A percentile compares a stretch with the other conserved stretches of the same genome.
Conservation (phyloP, 2,329 filamentous ascomycete genomes). For the Coniella vitis region DNA sequence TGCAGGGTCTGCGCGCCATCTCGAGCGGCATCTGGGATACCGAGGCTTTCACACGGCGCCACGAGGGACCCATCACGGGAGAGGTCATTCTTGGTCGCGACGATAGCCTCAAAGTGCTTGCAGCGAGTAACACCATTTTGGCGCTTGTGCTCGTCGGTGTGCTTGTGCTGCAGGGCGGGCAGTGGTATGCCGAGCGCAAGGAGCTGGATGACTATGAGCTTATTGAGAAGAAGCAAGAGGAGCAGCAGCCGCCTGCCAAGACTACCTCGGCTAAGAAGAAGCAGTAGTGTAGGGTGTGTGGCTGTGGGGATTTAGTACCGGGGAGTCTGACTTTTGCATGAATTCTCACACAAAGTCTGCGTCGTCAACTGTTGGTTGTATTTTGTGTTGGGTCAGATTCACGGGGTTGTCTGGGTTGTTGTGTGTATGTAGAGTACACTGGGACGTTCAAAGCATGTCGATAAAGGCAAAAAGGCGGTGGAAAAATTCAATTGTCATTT, state of each 20-base stretch:
- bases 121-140: slow-evolving; percentile 92
- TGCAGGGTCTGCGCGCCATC: slow-evolving; percentile 85
- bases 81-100: slow-evolving; percentile 72
- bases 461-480: too few species aligned
- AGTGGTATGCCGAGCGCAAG: slow-evolving; percentile 98
- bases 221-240: slow-evolving; percentile 40
- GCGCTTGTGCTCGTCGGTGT: slow-evolving; percentile 89
- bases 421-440: too few species aligned
- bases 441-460: too few species aligned
- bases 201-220: slow-evolving; percentile 72
- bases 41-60: slow-evolving; percentile 32
- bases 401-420: too few species aligned
- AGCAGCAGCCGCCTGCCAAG: not conserved
- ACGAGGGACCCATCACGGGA: slow-evolving; percentile 39
- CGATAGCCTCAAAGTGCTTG: slow-evolving; percentile 83
- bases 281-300: too few species aligned
- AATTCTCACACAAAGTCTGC: too few species aligned
- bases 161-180: slow-evolving; percentile 85
- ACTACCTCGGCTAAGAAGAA: slow-evolving; percentile 16
- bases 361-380: too few species aligned
- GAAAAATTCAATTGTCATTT: too few species aligned
- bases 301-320: too few species aligned
- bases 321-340: not conserved
- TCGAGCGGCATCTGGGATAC: slow-evolving; percentile 58
- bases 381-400: too few species aligned